Base-by-base conservation (phyloP, 1,284 basidiomycete species). In the Tilletia setariae region DNA sequence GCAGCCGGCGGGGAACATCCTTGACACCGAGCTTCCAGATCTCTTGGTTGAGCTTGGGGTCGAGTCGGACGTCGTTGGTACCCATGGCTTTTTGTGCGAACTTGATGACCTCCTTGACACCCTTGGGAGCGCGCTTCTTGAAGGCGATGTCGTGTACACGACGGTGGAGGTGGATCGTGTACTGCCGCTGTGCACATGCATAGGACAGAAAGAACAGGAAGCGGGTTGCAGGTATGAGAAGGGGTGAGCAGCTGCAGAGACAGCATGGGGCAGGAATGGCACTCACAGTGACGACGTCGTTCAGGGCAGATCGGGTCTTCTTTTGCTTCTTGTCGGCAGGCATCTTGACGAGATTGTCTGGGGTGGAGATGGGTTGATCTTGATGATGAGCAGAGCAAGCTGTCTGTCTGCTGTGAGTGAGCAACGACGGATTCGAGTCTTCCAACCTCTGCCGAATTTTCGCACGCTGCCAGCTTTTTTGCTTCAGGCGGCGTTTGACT, bases 21-120 rank as follows among this genome's bases (percentile, higher is more conserved):
- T 80, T 80, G 68, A 82, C 74, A 72, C 80, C 80, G 70, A 77
- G 73, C 75, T 80, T 79, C 80, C 80, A 82, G 68, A 82, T 74
- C 75, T 79, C 80, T 73, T 82, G 78, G 77, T 82, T 82, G 65
- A 80, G 74, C 77, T 82, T 82, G 67, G 80, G 80, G 77, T 82
- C 80, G n/a, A 82, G 67, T 64, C 80, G 78, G 63, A 82, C 80
- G 62, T 82, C 80, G 78, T 81, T 70, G 70, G 78, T 80, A 66
- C 80, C 80, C 80, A 82, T 82, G 25, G 79, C 70, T 76, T 82
- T 80, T 73, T 80, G 78, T 46, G 79, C 79, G 66, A 80, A 82
- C 66, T 75, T 74, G 68, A 77, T 71, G 40, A 82, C 79, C 74
- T 79, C 79, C 78, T 82, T 82, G 69, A 82, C 77, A 65, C 76